Evolutionary conservation across 345 rosid genomes (phyloP).

Genomic region (Luvunga scandens): DNA sequence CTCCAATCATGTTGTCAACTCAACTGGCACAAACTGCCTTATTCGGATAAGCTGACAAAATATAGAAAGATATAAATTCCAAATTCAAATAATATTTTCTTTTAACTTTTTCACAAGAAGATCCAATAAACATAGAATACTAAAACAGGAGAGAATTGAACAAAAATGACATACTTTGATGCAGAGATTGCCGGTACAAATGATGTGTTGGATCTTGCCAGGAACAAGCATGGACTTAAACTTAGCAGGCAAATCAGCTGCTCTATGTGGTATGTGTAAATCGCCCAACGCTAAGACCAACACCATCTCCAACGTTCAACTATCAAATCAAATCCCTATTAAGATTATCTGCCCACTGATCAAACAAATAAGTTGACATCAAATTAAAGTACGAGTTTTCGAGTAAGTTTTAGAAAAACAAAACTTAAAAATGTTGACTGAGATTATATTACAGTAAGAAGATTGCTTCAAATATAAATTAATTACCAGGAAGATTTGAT

Average conservation of each 20-base stretch:
- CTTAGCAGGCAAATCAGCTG: constrained; percentile 87
- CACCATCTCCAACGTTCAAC: constrained; percentile 52
- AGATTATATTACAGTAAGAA: background rate
- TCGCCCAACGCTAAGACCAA: constrained; percentile 89
- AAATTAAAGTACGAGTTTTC: background rate
- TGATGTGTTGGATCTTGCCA: constrained; percentile 95
- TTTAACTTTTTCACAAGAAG: background rate
- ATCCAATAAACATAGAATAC: background rate
- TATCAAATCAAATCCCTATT: constrained; percentile 12
- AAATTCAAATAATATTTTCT: background rate
- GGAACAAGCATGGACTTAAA: constrained; percentile 97
- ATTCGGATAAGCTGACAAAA: background rate
- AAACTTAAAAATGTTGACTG: background rate
- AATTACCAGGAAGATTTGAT: constrained; percentile 9
- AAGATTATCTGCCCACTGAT: constrained; percentile 25
- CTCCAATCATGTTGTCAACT: background rate
- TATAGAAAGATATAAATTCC: background rate
- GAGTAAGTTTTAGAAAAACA: too few relatives aligned
- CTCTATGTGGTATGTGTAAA: constrained; percentile 87
- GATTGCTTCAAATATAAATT: background rate
- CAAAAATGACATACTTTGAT: constrained; percentile 49
- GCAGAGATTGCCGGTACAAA: constrained; percentile 90
- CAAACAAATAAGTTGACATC: background rate
- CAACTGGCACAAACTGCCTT: background rate
- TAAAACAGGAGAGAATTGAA: background rate